Conservation (phyloP, 192 early-diverging fungal species). For the Umbelopsis ramanniana region DNA sequence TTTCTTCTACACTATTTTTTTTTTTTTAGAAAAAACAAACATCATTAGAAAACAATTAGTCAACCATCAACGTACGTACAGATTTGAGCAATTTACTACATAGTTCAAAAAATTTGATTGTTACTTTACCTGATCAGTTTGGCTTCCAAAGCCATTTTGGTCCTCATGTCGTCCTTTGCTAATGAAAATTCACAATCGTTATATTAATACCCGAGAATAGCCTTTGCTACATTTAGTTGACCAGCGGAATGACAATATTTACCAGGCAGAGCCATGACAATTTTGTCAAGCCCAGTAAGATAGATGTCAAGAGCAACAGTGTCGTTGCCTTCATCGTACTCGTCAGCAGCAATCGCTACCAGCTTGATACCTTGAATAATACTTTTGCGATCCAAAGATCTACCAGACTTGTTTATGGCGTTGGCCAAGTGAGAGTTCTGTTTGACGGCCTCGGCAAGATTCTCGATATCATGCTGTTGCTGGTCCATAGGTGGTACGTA, state of each 20-base stretch:
- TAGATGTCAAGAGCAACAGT: conserved; percentile 40
- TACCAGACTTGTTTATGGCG: background rate
- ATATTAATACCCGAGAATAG: background rate
- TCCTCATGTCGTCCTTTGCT: conserved; percentile 29
- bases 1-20: conserved; percentile 27
- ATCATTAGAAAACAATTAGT: too few species aligned
- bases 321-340: conserved; percentile 43
- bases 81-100: too few species aligned
- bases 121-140: conserved; percentile 30
- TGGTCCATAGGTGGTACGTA: conserved; percentile 1
- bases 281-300: conserved; percentile 44
- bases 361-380: conserved; percentile 43
- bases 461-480: background rate
- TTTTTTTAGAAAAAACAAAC: background rate
- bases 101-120: background rate
- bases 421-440: background rate
- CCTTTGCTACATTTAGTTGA: background rate
- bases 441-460: background rate
- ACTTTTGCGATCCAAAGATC: conserved; percentile 32
- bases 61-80: too few species aligned
- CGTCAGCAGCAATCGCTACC: conserved; percentile 44
- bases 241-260: background rate
- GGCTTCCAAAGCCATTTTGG: conserved; percentile 29
- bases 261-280: conserved; percentile 46
- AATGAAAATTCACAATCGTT: background rate